Evolutionary conservation across 192 early-diverging fungal species (phyloP).

Genomic region (Lobosporangium transversale): DNA sequence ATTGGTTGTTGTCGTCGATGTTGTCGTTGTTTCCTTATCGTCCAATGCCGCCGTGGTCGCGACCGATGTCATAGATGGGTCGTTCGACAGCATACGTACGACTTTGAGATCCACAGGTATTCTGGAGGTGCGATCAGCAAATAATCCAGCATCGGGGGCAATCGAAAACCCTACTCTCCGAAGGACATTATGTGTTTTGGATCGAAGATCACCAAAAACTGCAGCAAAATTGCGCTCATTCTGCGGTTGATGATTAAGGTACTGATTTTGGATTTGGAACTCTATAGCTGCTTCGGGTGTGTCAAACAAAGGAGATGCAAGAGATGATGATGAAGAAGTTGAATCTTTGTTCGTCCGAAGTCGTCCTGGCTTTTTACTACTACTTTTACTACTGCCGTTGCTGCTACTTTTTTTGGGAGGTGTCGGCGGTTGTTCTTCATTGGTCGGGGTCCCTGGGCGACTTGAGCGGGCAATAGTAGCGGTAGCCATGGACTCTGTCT

Average conservation of each 20-base stretch:
- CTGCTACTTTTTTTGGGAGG: not conserved
- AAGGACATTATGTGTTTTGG: slow-evolving; percentile 38
- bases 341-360: not conserved
- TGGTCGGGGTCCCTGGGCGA: not conserved
- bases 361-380: not conserved
- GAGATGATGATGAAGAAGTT: slow-evolving; percentile 8
- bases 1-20: no score
- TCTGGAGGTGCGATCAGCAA: slow-evolving; percentile 26
- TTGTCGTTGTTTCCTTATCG: not conserved
- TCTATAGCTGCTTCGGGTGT: no score
- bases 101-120: slow-evolving; percentile 31
- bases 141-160: slow-evolving; percentile 40
- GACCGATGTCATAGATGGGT: not conserved
- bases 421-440: not conserved
- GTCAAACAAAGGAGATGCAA: slow-evolving; percentile 16
- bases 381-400: not conserved
- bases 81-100: slow-evolving; percentile 17
- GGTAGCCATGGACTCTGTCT: no score
- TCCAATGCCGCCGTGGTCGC: not conserved
- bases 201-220: slow-evolving; percentile 29
- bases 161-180: slow-evolving; percentile 40
- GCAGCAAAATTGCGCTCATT: slow-evolving; percentile 9
- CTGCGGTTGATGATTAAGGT: not conserved
- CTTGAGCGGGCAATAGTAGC: not conserved
- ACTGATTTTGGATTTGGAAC: not conserved